Conservation (phyloP, 306 rosid genomes). For the Luffa acutangula region DNA sequence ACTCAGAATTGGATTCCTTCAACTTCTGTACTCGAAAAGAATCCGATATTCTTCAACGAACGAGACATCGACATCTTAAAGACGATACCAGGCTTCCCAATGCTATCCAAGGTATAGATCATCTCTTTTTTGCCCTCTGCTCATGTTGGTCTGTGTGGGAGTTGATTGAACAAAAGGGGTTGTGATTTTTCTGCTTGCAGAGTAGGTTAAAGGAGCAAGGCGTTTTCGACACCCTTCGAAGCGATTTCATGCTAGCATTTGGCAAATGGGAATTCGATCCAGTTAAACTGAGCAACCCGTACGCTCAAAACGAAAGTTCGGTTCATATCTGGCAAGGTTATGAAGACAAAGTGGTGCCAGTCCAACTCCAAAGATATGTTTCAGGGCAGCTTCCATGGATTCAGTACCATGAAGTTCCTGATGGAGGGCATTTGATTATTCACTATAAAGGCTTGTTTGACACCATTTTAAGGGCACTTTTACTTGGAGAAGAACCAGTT, state of each 20-base stretch:
- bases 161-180: constrained; percentile 10
- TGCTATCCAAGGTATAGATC: constrained; percentile 60
- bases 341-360: constrained; percentile 88
- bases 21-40: constrained; percentile 65
- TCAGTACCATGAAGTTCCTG: constrained; percentile 71
- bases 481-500: constrained; percentile 66
- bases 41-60: constrained; percentile 59
- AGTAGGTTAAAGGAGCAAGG: constrained; percentile 38
- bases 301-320: constrained; percentile 32
- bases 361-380: constrained; percentile 61
- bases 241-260: constrained; percentile 63
- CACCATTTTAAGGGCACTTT: constrained; percentile 69
- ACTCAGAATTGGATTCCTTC: constrained; percentile 91
- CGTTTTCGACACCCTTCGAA: constrained; percentile 68
- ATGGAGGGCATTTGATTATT: constrained; percentile 87
- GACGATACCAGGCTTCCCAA: constrained; percentile 73
- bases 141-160: not conserved
- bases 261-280: constrained; percentile 86
- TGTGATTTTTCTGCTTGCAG: constrained; percentile 24
- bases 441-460: constrained; percentile 74
- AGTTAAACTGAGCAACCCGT: constrained; percentile 57
- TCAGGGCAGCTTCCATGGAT: constrained; percentile 77
- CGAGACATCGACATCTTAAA: constrained; percentile 64
- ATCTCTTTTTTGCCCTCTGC: not conserved
- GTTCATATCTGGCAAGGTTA: constrained; percentile 94